phyloP scores from a whole-genome alignment of 2,329 filamentous ascomycete genomes.

The Colletotrichum noveboracense region DNA sequence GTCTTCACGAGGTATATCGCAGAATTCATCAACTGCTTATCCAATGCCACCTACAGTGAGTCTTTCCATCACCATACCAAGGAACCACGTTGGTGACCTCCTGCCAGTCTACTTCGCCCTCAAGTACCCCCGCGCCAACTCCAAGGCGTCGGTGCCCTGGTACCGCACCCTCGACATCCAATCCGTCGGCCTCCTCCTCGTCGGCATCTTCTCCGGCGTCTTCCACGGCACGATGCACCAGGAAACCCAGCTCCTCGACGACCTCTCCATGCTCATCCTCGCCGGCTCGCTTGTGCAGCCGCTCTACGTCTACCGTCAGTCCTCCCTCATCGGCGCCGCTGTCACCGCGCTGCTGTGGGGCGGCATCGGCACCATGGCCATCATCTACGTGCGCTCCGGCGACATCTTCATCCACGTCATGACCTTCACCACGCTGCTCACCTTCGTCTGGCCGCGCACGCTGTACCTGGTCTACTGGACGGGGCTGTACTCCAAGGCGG shows the following conservation, averaged over 20 bases:
- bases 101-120: conserved; percentile 44
- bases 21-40: conserved; percentile 50
- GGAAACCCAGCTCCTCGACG: conserved; percentile 53
- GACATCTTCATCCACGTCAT: conserved; percentile 48
- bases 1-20: conserved; percentile 46
- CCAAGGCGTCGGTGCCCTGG: conserved; percentile 32
- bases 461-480: conserved; percentile 38
- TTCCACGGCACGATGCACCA: conserved; percentile 52
- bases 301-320: conserved; percentile 48
- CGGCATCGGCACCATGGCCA: conserved; percentile 44
- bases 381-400: conserved; percentile 46
- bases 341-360: conserved; percentile 43
- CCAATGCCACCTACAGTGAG: conserved; percentile 39
- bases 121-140: conserved; percentile 36
- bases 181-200: conserved; percentile 42
- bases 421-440: conserved; percentile 39
- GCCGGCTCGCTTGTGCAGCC: conserved; percentile 57
- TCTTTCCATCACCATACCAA: not conserved
- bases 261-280: conserved; percentile 63
- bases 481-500: conserved; percentile 30
- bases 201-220: conserved; percentile 46
- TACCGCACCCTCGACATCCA: conserved; percentile 43
- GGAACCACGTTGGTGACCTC: not conserved
- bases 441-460: conserved; percentile 35
- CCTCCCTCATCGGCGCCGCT: conserved; percentile 32